Base-by-base conservation (phyloP, 1,284 basidiomycete genomes). In the Malassezia caprae region DNA sequence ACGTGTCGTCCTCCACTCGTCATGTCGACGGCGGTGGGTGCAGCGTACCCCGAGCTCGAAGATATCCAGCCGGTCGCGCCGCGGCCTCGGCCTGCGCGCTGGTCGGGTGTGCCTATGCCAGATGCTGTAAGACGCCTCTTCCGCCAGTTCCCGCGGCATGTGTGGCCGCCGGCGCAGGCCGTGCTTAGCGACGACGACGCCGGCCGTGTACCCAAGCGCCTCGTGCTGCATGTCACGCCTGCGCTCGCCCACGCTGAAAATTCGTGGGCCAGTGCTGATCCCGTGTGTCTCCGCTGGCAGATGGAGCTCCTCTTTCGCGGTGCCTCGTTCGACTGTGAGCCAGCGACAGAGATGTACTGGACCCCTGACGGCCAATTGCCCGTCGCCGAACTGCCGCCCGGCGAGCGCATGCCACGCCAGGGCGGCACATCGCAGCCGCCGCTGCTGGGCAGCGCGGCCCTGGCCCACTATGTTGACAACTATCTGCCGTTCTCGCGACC, bases 231-330 rank as follows among this genome's bases (percentile, higher is more conserved):
- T 39, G 55, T 68, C 15, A 61, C 60, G 12, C 62, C 66, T 7
- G 13, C 30, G 11, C 40, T 34, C 34, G 13, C 24, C 3, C n/a
- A 24, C 17, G 35, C 39, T 53, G 19, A 13, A 12, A 26, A 24
- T 27, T 13, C 32, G 13, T 72, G 69, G 69, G 60, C 65, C 0
- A 69, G 67, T 46, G 59, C 61, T 13, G 68, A 72, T 26, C 67
- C 69, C 0, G 60, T 64, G 13, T 60, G 64, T 10, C 52, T 72
- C 12, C 58, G 63, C 6, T 69, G 67, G 68, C 69, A 72, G 44
- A 62, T 72, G 57, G 64, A 67, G 48, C 53, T 69, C 19, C 21
- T 63, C 7, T 63, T 68, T 26, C 62, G 66, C 6, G 42, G 41
- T 7, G 60, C 59, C 21, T 57, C 61, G 15, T 62, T 63, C 31